A percentile compares a stretch with the other conserved stretches of the same genome.
Evolutionary conservation across 2,329 filamentous ascomycete genomes (phyloP).

Genomic region (Neofusicoccum cordaticola): DNA sequence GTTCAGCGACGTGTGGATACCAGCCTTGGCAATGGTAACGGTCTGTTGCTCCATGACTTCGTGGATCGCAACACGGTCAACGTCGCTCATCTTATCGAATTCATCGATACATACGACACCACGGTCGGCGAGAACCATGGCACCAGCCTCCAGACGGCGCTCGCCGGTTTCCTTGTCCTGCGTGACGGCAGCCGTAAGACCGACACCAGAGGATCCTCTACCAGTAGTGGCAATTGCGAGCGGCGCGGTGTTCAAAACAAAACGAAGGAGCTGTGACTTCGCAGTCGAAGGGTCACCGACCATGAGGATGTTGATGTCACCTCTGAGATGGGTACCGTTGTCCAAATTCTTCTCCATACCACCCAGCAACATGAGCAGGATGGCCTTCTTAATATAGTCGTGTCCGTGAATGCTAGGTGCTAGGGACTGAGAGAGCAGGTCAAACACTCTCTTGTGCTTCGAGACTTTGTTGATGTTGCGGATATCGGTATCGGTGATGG

Average conservation of each 20-base stretch:
- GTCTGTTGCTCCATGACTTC: conserved; percentile 99
- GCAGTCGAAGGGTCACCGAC: conserved; percentile 97
- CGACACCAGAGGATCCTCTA: conserved; percentile 92
- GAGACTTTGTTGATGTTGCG: conserved; percentile 97
- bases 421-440: conserved; percentile 87
- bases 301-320: conserved; percentile 99
- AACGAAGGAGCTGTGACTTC: conserved; percentile 95
- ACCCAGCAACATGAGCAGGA: conserved; percentile 88
- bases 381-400: conserved; percentile 96
- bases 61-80: conserved; percentile 96
- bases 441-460: conserved; percentile 91
- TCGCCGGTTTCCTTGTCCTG: conserved; percentile 97
- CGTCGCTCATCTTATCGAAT: conserved; percentile 99
- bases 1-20: conserved; percentile 96
- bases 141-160: conserved; percentile 88
- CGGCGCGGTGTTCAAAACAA: conserved; percentile 94
- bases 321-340: conserved; percentile 94
- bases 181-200: conserved; percentile 94
- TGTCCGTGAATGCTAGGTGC: conserved; percentile 97
- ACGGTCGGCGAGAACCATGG: conserved; percentile 96
- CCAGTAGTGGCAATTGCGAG: conserved; percentile 96
- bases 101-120: conserved; percentile 99
- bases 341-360: conserved; percentile 98
- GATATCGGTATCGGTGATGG: conserved; percentile 94
- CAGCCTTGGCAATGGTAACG: conserved; percentile 96